phyloP scores from a whole-genome alignment of 306 rosid species.

The Cicer arietinum region DNA sequence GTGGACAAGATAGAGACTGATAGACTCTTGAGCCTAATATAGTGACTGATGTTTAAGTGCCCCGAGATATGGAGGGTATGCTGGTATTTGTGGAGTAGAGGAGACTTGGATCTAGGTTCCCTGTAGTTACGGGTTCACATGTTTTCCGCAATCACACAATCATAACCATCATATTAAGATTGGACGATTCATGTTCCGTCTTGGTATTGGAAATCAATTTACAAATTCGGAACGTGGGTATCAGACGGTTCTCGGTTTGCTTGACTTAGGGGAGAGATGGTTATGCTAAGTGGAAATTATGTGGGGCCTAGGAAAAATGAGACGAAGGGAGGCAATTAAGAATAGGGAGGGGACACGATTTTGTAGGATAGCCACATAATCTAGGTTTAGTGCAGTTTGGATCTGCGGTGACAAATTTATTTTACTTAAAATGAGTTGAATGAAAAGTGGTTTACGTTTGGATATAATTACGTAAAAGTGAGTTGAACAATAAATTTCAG shows the following conservation, averaged over 20 bases:
- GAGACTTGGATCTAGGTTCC: neutral
- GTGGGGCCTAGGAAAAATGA: neutral
- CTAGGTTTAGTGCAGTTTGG: too few species aligned
- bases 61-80: neutral
- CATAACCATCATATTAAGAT: neutral
- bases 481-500: too few species aligned
- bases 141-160: neutral
- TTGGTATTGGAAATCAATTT: constrained; percentile 1
- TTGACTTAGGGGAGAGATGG: neutral
- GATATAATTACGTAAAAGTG: too few species aligned
- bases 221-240: neutral
- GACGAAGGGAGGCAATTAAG: neutral
- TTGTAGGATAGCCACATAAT: neutral
- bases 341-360: neutral
- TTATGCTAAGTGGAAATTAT: neutral
- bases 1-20: neutral
- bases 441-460: too few species aligned
- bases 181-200: neutral
- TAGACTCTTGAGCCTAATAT: neutral
- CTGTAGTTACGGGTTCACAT: neutral
- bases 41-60: neutral
- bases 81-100: too few species aligned
- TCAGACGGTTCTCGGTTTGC: neutral
- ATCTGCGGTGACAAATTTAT: too few species aligned
- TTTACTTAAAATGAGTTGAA: too few species aligned